Evolutionary conservation across 2,329 filamentous ascomycete species (phyloP).

Genomic region (Furcasterigmium furcatum): DNA sequence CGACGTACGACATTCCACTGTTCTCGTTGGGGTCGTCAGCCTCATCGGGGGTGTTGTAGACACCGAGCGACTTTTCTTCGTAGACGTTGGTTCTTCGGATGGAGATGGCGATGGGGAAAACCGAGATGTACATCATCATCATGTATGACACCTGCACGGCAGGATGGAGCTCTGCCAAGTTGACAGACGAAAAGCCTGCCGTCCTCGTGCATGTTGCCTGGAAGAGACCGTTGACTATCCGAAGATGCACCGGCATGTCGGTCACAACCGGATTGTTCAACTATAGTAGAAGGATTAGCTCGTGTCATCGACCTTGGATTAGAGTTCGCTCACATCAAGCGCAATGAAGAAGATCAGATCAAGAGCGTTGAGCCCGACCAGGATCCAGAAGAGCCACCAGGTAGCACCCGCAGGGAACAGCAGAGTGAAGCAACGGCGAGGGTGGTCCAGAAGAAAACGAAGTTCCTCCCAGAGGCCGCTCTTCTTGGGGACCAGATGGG

Average conservation of each 20-base stretch:
- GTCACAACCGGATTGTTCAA: slow-evolving; percentile 70
- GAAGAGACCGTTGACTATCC: slow-evolving; percentile 83
- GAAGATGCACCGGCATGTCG: slow-evolving; percentile 65
- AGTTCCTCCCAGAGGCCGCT: slow-evolving; percentile 86
- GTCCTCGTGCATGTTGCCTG: slow-evolving; percentile 88
- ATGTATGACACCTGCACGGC: slow-evolving; percentile 92
- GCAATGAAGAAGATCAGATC: slow-evolving; percentile 91
- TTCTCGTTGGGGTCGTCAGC: slow-evolving; percentile 48
- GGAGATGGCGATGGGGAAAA: slow-evolving; percentile 94
- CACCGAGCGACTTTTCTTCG: slow-evolving; percentile 81
- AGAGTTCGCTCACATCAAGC: slow-evolving; percentile 82
- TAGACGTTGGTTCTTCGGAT: slow-evolving; percentile 95
- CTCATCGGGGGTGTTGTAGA: slow-evolving; percentile 56
- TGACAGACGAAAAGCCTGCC: slow-evolving; percentile 83
- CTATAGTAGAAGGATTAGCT: slow-evolving; percentile 41
- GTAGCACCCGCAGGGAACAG: slow-evolving; percentile 87
- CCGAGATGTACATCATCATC: slow-evolving; percentile 99
- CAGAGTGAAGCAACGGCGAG: slow-evolving; percentile 91
- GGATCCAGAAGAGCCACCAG: slow-evolving; percentile 92
- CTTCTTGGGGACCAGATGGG: slow-evolving; percentile 59
- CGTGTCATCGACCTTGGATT: too few species aligned
- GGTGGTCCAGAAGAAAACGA: slow-evolving; percentile 87
- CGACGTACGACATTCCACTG: slow-evolving; percentile 76
- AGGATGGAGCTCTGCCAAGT: slow-evolving; percentile 74
- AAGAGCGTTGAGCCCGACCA: slow-evolving; percentile 76